phyloP scores from a whole-genome alignment of 2,329 filamentous ascomycete species.

The Pyricularia sp. region DNA sequence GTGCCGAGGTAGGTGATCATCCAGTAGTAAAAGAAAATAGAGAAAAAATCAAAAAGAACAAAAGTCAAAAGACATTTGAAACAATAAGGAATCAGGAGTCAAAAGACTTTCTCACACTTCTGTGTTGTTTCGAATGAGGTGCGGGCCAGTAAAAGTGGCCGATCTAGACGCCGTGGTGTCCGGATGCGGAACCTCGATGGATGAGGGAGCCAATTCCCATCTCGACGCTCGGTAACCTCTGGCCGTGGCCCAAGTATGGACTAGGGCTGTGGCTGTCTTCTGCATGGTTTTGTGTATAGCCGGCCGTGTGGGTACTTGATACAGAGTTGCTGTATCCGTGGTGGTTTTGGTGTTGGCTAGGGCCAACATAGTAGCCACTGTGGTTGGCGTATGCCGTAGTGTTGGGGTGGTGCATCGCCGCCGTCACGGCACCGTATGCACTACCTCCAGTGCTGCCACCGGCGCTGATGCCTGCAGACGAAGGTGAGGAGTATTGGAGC shows the following conservation, averaged over 20 bases:
- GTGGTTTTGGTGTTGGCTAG: slow-evolving; percentile 12
- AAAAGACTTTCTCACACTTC: background rate
- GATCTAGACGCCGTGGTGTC: slow-evolving; percentile 6
- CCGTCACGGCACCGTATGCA: slow-evolving; percentile 5
- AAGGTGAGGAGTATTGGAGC: slow-evolving; percentile 27
- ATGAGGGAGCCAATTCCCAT: slow-evolving; percentile 50
- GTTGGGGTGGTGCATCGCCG: slow-evolving; percentile 6
- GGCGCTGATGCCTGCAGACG: slow-evolving; percentile 16
- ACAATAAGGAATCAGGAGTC: background rate
- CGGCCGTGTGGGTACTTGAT: slow-evolving; percentile 29
- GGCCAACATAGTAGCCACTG: slow-evolving; percentile 11
- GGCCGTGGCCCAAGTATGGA: slow-evolving; percentile 32
- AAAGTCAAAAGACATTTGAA: background rate
- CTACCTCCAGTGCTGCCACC: slow-evolving; percentile 15
- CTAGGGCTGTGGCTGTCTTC: slow-evolving; percentile 22
- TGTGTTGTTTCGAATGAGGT: background rate
- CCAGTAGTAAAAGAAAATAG: background rate
- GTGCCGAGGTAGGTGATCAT: background rate
- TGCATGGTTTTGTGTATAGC: slow-evolving; percentile 19
- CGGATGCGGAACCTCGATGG: slow-evolving; percentile 29
- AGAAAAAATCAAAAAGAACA: background rate
- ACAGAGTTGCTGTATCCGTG: slow-evolving; percentile 42
- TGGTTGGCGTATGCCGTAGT: slow-evolving; percentile 8
- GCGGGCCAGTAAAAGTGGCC: background rate
- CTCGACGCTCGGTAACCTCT: slow-evolving; percentile 40